Conservation (phyloP, 805 yeast species). For the Kazachstania viticola region DNA sequence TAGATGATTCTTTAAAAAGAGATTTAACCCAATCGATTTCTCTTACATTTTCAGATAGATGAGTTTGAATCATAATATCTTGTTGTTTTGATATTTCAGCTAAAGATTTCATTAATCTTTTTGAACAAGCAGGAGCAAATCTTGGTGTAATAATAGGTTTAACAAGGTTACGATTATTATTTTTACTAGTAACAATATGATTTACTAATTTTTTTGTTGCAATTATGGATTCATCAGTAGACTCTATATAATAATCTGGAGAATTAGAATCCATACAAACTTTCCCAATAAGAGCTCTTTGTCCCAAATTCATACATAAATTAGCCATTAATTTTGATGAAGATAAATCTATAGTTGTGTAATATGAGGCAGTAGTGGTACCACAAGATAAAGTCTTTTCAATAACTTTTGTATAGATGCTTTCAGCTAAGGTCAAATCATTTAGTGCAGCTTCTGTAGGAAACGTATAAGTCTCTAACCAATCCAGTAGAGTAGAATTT, state of each 20-base stretch:
- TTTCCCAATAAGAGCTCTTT: constrained; percentile 83
- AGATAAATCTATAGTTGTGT: constrained; percentile 72
- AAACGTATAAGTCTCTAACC: constrained; percentile 83
- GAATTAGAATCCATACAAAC: constrained; percentile 87
- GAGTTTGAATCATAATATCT: constrained; percentile 73
- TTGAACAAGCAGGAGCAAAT: constrained; percentile 81
- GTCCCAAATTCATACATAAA: constrained; percentile 54
- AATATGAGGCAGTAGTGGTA: constrained; percentile 87
- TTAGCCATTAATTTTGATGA: constrained; percentile 73
- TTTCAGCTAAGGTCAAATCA: constrained; percentile 41
- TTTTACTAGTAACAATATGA: constrained; percentile 42
- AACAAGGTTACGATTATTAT: constrained; percentile 42
- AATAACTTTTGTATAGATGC: constrained; percentile 60
- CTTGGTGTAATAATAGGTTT: constrained; percentile 82
- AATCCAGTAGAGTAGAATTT: constrained; percentile 71
- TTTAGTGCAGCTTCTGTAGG: constrained; percentile 68
- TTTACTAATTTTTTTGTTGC: constrained; percentile 47
- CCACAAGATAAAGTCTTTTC: constrained; percentile 62
- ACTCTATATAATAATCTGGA: constrained; percentile 59
- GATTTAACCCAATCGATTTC: constrained; percentile 67
- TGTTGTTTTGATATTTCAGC: constrained; percentile 41
- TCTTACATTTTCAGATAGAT: constrained; percentile 66
- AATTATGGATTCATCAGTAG: constrained; percentile 39
- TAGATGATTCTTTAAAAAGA: constrained; percentile 57
- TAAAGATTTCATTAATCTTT: constrained; percentile 47